Base-by-base conservation (phyloP, 208 protist genomes). In the Trypanosoma theileri region DNA sequence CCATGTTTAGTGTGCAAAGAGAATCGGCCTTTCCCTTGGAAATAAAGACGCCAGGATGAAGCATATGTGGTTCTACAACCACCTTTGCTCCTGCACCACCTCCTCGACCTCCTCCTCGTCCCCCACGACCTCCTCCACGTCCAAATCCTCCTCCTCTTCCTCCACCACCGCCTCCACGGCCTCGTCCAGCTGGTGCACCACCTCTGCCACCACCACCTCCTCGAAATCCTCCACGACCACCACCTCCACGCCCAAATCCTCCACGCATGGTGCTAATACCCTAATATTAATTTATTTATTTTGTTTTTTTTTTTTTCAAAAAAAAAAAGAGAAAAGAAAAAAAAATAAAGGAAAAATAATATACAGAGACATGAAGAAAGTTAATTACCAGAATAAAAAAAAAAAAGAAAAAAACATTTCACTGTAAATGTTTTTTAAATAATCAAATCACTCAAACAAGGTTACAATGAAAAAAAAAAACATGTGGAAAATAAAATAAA, bases 31-130 rank as follows among this genome's bases (percentile, higher is more conserved):
- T 99, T 46, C 98, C 97, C 48, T 97, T 94, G 21, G 96, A 98
- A 60, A 99, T 94, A 85, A 99, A 99, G 11, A 99, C 96, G 28
- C 99, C 99, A 50, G 87, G 87, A 72, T 98, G 97, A 26, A 96
- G 79, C 70, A 97, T 91, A 77, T 99, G 98, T 21, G 97, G 95
- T 73, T 98, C 96, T 21, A 99, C 94, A 42, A 99, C 85, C 14
- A 99, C 96, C 82, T 99, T 99, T 19, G 89, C 78, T 52, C 97
- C 97, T 14, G 88, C 96, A 57, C 87, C 90, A 40, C 92, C 91
- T 24, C 92, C 78, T 22, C 84, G 73, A 41, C 86, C 78, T 48
- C 86, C 74, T 57, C 90, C 84, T 24, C 73, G 64, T 31, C 87
- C 77, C 53, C 88, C 86, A 42, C 81, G 66, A 14, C 87, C 71